Evolutionary conservation across 345 rosid species (phyloP).

Genomic region (Passiflora organensis): DNA sequence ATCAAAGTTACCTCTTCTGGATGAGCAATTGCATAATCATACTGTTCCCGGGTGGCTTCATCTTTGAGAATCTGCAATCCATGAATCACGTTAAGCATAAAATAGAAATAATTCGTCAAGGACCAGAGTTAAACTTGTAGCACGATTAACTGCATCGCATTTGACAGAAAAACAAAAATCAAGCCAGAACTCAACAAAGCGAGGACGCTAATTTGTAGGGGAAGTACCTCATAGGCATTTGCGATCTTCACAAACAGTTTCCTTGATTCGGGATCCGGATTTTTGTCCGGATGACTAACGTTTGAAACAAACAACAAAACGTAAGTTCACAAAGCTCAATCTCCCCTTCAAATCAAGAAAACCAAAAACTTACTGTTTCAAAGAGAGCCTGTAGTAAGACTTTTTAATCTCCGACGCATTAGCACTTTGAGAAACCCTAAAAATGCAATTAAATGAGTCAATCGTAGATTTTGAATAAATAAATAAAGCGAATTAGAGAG

Average conservation of each 20-base stretch:
- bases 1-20: constrained; percentile 74
- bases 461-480: background rate
- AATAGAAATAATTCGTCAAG: too few species aligned
- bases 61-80: constrained; percentile 80
- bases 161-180: background rate
- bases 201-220: background rate
- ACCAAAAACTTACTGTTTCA: constrained; percentile 54
- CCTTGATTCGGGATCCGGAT: constrained; percentile 92
- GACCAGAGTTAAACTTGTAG: too few species aligned
- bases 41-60: constrained; percentile 86
- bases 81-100: background rate
- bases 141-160: background rate
- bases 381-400: constrained; percentile 88
- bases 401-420: constrained; percentile 91
- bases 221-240: constrained; percentile 84
- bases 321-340: background rate
- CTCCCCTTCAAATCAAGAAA: background rate
- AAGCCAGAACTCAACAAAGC: background rate
- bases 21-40: constrained; percentile 93
- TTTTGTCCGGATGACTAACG: constrained; percentile 88
- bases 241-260: constrained; percentile 88
- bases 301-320: background rate
- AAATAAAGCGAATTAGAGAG: background rate
- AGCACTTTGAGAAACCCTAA: constrained; percentile 79
- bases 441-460: constrained; percentile 9